Evolutionary conservation across 805 yeast genomes (phyloP), one percentile per base, ranked within the genome.

Genomic region (Candida odintsovae): DNA sequence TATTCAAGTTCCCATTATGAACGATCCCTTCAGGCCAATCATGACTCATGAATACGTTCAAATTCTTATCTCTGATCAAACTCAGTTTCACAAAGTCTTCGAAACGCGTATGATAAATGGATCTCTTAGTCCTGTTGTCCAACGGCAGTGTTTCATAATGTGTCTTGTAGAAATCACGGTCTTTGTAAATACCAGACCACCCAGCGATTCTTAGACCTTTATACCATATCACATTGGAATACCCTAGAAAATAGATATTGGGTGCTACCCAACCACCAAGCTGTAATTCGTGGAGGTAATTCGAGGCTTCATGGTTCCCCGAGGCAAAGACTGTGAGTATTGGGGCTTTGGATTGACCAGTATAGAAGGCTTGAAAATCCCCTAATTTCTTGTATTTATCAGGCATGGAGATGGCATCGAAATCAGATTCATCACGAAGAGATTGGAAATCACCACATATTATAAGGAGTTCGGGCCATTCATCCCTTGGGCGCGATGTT

Each of bases 221-320:
- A 56, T 68, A 86, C 82, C 86, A 80, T 2, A 94, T 67, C 2
- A 80, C 80, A 15, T 90, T 88, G 18, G 83, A 76, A 38, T 79
- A 78, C 0, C 99, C 99, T 55, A 94, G 59, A 60, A 80, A 94
- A 64, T 83, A 94, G 13, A 94, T 87, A 51, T 84, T 82, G 1
- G 89, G 87, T 1, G 96, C 95, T 1, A 86, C 90, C 87, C 92
- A 94, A 0, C 99, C 99, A 12, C 99, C 99, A 61, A 74, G 76
- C 49, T 77, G 78, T 48, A 90, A 66, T 54, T 86, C 89, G 50
- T 76, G 69, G 51, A 94, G 60, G 61, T 86, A 87, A 49, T 82
- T 79, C 48, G 95, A 86, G 4, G 94, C 82, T 61, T 94, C 99
- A 59, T 94, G 99, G 65, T 94, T 94, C 0, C 99, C 99, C 3